A percentile compares a stretch with the other conserved stretches of the same genome.
Evolutionary conservation across 768 basidiomycete genomes (phyloP).

Genomic region (Amanita exitialis): DNA sequence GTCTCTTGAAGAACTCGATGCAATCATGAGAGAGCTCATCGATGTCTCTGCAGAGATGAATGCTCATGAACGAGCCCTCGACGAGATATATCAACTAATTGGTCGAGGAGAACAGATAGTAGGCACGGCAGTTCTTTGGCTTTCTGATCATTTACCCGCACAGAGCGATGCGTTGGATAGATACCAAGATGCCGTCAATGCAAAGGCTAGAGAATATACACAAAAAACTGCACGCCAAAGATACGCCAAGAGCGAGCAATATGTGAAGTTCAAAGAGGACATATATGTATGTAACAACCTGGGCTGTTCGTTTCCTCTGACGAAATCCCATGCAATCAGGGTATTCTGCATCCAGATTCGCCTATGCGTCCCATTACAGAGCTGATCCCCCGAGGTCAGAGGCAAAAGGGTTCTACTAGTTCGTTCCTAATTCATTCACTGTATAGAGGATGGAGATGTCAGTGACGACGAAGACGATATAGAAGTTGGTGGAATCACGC

Average conservation of each 20-base stretch:
- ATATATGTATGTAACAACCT: constrained; percentile 47
- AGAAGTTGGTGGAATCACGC: constrained; percentile 77
- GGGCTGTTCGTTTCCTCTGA: background rate
- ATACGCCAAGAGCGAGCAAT: constrained; percentile 55
- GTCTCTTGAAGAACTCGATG: constrained; percentile 49
- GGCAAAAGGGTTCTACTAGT: background rate
- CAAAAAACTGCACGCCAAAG: constrained; percentile 68
- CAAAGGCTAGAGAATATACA: constrained; percentile 35
- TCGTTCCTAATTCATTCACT: background rate
- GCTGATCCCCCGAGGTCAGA: constrained; percentile 56
- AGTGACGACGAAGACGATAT: constrained; percentile 79
- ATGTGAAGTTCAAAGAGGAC: constrained; percentile 49
- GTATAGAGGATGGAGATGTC: constrained; percentile 68
- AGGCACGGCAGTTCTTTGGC: constrained; percentile 15
- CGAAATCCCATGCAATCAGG: constrained; percentile 28
- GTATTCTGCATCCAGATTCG: constrained; percentile 51
- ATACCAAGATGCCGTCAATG: constrained; percentile 40
- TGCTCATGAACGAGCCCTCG: constrained; percentile 42
- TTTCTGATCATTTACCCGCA: background rate
- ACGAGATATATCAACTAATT: constrained; percentile 46
- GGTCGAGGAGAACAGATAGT: constrained; percentile 52
- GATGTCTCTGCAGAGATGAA: constrained; percentile 57
- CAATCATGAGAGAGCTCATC: constrained; percentile 56
- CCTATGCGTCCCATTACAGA: constrained; percentile 74
- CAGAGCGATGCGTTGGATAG: constrained; percentile 41